Conservation (phyloP, 1,284 basidiomycete species). For the Amylostereum areolatum region DNA sequence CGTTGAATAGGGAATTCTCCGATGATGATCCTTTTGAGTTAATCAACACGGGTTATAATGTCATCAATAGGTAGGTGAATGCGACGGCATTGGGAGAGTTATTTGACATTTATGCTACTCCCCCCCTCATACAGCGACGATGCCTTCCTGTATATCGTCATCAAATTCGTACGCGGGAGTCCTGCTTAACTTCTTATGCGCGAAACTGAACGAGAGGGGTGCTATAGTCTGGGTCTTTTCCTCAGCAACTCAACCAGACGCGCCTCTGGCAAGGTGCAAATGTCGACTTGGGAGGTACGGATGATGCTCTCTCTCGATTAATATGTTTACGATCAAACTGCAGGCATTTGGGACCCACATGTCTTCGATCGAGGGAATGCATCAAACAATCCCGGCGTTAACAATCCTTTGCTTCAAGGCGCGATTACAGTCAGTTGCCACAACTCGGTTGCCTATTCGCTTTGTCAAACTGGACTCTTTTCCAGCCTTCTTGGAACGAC, state of each 20-base stretch:
- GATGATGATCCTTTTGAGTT: slow-evolving; percentile 25
- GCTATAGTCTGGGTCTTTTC: slow-evolving; percentile 18
- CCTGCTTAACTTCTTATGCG: slow-evolving; percentile 4
- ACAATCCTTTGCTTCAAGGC: slow-evolving; percentile 18
- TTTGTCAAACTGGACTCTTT: not conserved
- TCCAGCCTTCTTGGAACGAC: slow-evolving; percentile 23
- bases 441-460: not conserved
- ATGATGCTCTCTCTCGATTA: no score
- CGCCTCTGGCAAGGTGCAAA: slow-evolving; percentile 24
- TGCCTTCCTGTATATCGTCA: slow-evolving; percentile 27
- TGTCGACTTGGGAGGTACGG: slow-evolving; percentile 18
- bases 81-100: slow-evolving; percentile 13
- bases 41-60: slow-evolving; percentile 21
- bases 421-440: slow-evolving; percentile 18
- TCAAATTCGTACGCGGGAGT: slow-evolving; percentile 18
- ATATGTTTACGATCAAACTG: no score
- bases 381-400: slow-evolving; percentile 21
- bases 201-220: not conserved
- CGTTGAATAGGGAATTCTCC: slow-evolving; percentile 24
- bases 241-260: slow-evolving; percentile 20
- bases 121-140: slow-evolving; percentile 20
- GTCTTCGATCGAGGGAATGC: slow-evolving; percentile 24
- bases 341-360: slow-evolving; percentile 26
- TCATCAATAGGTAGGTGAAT: slow-evolving; percentile 20
- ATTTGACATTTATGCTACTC: not conserved